Base-by-base conservation (phyloP, 1,284 basidiomycete species). In the Ustilago shanxiensis region DNA sequence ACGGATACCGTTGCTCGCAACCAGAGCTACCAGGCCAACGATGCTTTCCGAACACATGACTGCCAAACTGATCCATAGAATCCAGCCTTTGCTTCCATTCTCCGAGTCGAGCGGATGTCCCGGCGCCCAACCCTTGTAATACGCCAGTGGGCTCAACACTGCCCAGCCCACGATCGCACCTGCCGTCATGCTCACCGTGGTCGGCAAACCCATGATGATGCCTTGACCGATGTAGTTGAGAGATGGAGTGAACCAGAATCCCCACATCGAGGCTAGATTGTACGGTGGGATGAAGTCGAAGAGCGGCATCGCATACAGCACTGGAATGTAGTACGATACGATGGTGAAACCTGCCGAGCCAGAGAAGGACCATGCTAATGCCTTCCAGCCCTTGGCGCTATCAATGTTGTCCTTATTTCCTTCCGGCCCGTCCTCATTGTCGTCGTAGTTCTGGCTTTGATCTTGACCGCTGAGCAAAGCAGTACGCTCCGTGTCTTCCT, bases 151-250 rank as follows among this genome's bases (percentile, higher is more conserved):
- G 0, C 94, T 94, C 22, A 98, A 88, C 26, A 98, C 87, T 3
- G 90, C 95, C 95, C 96, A 98, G 14, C 95, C 95, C 1, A 94
- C 91, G n/a, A 98, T 79, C 92, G 97, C 97, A 39, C 95, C 95
- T 90, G 93, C 79, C 28, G 93, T 95, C 95, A 98, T 98, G 83
- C 93, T 93, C 29, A 96, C 84, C 0, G 95, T 95, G 0, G 95
- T 97, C 0, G 95, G 93, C 77, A 96, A 92, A 3, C 95, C 95
- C 96, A 98, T 98, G 84, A 98, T 98, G 76, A 98, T 95, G 5
- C 95, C 93, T 92, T 78, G 66, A 8, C 66, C 77, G 50, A 79
- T 76, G 51, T 81, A 82, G 2, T 93, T 94, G 52, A 97, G 88
- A 85, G 93, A 95, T 0, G 95, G 95, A 0, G 94, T 94, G 84